Base-by-base conservation (phyloP, 352 stramenopile species). In the Salisapilia sapeloensis region DNA sequence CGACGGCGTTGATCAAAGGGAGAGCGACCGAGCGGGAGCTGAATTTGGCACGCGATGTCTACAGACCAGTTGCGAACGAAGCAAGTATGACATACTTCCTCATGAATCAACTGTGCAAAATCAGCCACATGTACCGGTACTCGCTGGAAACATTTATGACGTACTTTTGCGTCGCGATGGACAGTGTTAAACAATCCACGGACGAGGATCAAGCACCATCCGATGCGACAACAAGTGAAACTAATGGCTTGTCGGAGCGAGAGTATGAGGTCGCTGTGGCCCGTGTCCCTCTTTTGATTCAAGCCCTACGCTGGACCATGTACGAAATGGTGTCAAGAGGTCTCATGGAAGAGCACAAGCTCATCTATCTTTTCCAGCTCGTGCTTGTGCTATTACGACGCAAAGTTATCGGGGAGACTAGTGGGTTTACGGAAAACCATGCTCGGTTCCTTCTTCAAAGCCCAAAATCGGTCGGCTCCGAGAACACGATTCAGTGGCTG, bases 41-140 rank as follows among this genome's bases (percentile, higher is more conserved):
- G 35, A 95, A 96, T 40, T 25, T 90, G 3, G 80, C 84, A 7
- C 59, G 85, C 8, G 84, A 96, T 33, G 70, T 94, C 9, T 96
- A 95, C 33, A 60, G 83, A 0, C 65, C 78, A 1, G 80, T 95
- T 7, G 83, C 80, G 0, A 70, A 58, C 7, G 82, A 96, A 53
- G 82, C 76, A 4, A 82, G 72, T 14, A 84, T 94, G 66, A 54
- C 96, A 29, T 96, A 96, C 35, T 96, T 96, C 50, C 57, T 93
- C 30, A 81, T 96, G 54, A 49, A 80, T 8, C 63, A 92, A 36
- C 55, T 96, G 0, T 80, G 58, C 53, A 78, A 84, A 36, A 61
- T 95, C 6, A 87, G 91, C 42, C 78, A 91, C 58, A 95, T 95
- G 82, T 95, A 96, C 40, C 78, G 92, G 18, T 96, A 95, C 51